These are phyloP conservation scores for Clavispora fructus DNA, from an alignment of 805 yeast genomes.

Conservation along the genomic window DNA sequence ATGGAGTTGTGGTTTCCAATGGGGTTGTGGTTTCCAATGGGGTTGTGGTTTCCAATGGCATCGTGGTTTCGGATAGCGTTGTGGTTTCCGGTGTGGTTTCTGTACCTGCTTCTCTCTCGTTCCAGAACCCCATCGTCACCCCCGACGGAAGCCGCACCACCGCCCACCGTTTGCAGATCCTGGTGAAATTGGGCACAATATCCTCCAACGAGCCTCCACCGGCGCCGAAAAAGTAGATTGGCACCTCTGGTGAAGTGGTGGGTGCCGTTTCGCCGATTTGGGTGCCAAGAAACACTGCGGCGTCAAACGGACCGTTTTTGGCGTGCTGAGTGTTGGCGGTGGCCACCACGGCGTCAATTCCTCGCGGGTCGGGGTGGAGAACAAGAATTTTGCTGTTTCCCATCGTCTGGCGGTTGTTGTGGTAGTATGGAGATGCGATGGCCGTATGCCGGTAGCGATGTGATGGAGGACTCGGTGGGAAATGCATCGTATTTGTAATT, in stretches of 20 bases:
- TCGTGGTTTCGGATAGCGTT: slow-evolving; percentile 2
- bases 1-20: slow-evolving; percentile 1
- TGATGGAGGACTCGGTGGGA: no score
- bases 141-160: slow-evolving; percentile 37
- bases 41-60: no score
- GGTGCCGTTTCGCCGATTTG: slow-evolving; percentile 14
- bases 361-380: slow-evolving; percentile 39
- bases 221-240: slow-evolving; percentile 24
- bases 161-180: slow-evolving; percentile 29
- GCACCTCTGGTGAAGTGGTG: slow-evolving; percentile 13
- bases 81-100: slow-evolving; percentile 2
- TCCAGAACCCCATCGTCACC: slow-evolving; percentile 42
- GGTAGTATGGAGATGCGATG: neutral
- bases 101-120: slow-evolving; percentile 18
- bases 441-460: neutral
- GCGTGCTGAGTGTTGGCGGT: slow-evolving; percentile 45
- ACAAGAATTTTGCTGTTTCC: slow-evolving; percentile 33
- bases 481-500: no score
- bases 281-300: slow-evolving; percentile 47
- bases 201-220: slow-evolving; percentile 20
- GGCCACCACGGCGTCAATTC: slow-evolving; percentile 38
- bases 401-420: neutral
- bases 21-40: slow-evolving; percentile 1
- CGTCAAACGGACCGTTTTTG: slow-evolving; percentile 65
- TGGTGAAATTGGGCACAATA: slow-evolving; percentile 21